These are phyloP conservation scores for Podospora fimiseda DNA, from an alignment of 495 filamentous ascomycete species.

Conservation along the genomic window DNA sequence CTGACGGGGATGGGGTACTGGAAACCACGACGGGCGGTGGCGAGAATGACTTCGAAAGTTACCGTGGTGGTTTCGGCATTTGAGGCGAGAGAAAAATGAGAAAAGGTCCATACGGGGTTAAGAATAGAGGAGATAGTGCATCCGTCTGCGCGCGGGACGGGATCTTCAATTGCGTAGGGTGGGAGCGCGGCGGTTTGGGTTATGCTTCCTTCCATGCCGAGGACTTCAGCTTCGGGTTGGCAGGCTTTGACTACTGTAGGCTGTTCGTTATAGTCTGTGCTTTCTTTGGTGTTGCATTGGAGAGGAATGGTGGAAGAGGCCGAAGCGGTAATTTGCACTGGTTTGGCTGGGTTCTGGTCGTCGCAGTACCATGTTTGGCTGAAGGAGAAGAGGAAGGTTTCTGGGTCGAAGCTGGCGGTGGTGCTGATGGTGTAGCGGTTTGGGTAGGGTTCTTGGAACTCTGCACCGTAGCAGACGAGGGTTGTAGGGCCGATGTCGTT, in stretches of 20 bases:
- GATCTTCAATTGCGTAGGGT: conserved; percentile 24
- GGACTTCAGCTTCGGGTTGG: background rate
- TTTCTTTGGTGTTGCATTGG: background rate
- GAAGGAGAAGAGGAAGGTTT: conserved; percentile 12
- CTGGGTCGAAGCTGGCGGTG: conserved; percentile 13
- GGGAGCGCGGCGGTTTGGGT: conserved; percentile 7
- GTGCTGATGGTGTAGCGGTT: conserved; percentile 17
- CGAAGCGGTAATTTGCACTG: conserved; percentile 15
- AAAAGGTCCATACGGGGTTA: conserved; percentile 22
- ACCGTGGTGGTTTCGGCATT: background rate
- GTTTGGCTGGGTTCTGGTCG: conserved; percentile 21
- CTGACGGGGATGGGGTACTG: conserved; percentile 19
- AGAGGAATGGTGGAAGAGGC: conserved; percentile 9
- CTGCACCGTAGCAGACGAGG: conserved; percentile 15
- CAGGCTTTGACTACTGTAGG: background rate
- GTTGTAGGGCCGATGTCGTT: background rate
- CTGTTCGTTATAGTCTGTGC: background rate
- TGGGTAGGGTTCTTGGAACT: conserved; percentile 11
- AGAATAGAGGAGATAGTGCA: conserved; percentile 26
- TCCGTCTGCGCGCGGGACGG: conserved; percentile 15
- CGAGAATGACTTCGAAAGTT: conserved; percentile 22
- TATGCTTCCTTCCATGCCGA: conserved; percentile 10
- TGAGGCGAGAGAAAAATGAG: conserved; percentile 12
- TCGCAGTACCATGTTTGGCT: conserved; percentile 32
- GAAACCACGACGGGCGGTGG: conserved; percentile 13